Percentiles rank a stretch among this genome's conserved stretches.
These are phyloP conservation scores for Saccharomycodes ludwigii DNA, from an alignment of 805 yeast genomes.

Conservation along the genomic window DNA sequence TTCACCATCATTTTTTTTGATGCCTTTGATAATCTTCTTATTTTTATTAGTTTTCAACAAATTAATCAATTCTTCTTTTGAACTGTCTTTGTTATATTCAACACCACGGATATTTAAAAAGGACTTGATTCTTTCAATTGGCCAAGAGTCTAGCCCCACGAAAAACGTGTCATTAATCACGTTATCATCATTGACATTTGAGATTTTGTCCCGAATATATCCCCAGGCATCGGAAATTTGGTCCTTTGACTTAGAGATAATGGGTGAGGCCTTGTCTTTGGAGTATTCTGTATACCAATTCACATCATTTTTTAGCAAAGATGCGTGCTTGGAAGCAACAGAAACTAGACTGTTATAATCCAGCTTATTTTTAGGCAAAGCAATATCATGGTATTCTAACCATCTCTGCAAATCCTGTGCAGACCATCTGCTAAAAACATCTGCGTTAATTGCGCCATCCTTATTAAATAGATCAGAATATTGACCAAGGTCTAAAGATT, in stretches of 20 bases:
- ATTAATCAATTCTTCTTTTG: conserved; percentile 27
- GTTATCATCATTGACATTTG: conserved; percentile 19
- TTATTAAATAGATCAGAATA: conserved; percentile 23
- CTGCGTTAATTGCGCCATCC: conserved; percentile 27
- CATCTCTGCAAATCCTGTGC: conserved; percentile 43
- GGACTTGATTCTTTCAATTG: conserved; percentile 30
- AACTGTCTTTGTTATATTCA: conserved; percentile 27
- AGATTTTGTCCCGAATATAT: conserved; percentile 11
- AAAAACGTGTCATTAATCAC: conserved; percentile 34
- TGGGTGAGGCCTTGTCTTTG: conserved; percentile 24
- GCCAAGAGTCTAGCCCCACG: conserved; percentile 35
- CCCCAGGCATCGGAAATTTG: conserved; percentile 18
- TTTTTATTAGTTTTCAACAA: conserved; percentile 28
- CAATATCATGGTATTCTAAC: conserved; percentile 34
- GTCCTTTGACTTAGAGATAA: conserved; percentile 23
- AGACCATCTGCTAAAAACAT: conserved; percentile 39
- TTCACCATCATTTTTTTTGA: conserved; percentile 1
- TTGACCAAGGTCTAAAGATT: conserved; percentile 27
- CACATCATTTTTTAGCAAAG: conserved; percentile 28
- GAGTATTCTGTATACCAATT: conserved; percentile 24
- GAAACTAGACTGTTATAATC: conserved; percentile 21
- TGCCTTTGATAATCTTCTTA: conserved; percentile 8
- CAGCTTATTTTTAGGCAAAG: conserved; percentile 21
- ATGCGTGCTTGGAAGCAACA: conserved; percentile 24
- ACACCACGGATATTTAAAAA: conserved; percentile 32